Conservation (phyloP, 306 rosid genomes). For the Erythrophleum fordii region DNA sequence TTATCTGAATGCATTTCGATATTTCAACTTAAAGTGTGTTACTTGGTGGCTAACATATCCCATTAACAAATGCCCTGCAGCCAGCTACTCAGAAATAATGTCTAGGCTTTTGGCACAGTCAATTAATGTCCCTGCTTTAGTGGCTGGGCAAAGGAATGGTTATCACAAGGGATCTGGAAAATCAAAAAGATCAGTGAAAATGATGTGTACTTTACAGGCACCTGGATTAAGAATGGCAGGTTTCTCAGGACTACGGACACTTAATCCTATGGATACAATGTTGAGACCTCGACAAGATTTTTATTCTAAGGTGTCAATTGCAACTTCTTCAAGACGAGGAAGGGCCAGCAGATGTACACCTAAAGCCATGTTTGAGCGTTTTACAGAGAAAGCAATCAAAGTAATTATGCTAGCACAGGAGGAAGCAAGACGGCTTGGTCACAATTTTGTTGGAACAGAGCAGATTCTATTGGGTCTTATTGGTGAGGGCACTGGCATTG, state of each 20-base stretch:
- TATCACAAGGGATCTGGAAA: slow-evolving; percentile 67
- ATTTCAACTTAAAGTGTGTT: background rate
- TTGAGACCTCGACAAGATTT: slow-evolving; percentile 63
- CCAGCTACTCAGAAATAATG: slow-evolving; percentile 55
- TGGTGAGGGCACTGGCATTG: slow-evolving; percentile 99
- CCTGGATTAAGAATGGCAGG: slow-evolving; percentile 59
- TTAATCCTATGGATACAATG: slow-evolving; percentile 68
- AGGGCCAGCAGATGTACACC: slow-evolving; percentile 74
- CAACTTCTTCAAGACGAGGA: slow-evolving; percentile 55
- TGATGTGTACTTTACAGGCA: slow-evolving; percentile 56
- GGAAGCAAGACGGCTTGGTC: slow-evolving; percentile 99
- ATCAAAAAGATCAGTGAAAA: slow-evolving; percentile 54
- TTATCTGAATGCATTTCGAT: slow-evolving; percentile 22
- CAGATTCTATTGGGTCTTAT: slow-evolving; percentile 98
- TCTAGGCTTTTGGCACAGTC: slow-evolving; percentile 88
- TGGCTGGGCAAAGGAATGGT: slow-evolving; percentile 55
- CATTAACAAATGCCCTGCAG: slow-evolving; percentile 36
- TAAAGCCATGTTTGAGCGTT: slow-evolving; percentile 97
- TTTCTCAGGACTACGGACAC: slow-evolving; percentile 73
- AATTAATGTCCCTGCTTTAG: slow-evolving; percentile 65
- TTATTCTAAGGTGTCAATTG: slow-evolving; percentile 55
- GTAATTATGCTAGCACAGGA: slow-evolving; percentile 99
- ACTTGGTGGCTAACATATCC: slow-evolving; percentile 27
- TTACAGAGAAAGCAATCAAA: slow-evolving; percentile 96
- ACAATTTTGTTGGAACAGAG: slow-evolving; percentile 98